Conservation (phyloP, 1,284 basidiomycete species). For the Ustilago vetiveriae region DNA sequence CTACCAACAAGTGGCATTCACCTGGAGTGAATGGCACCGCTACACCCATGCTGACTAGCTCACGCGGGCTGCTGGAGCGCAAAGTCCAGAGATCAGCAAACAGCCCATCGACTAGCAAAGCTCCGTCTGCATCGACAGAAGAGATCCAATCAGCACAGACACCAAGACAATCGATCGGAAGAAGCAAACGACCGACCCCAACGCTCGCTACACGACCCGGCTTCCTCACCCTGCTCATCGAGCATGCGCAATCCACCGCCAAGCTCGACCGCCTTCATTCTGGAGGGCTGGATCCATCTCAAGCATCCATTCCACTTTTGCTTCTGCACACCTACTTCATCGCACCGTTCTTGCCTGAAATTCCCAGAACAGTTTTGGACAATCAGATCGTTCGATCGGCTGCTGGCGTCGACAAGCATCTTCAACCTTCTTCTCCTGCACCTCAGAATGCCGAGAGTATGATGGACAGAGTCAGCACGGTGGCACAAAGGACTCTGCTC, state of each 20-base stretch:
- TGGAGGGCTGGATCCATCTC: conserved; percentile 15
- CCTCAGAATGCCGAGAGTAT: not conserved
- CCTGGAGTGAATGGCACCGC: conserved; percentile 9
- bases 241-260: conserved; percentile 40
- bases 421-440: conserved; percentile 6
- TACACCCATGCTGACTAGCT: conserved; percentile 21
- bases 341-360: conserved; percentile 53
- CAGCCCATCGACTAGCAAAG: too few species aligned
- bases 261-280: conserved; percentile 27
- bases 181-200: conserved; percentile 3
- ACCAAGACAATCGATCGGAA: not conserved
- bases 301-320: conserved; percentile 44
- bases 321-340: conserved; percentile 60
- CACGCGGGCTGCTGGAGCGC: conserved; percentile 9
- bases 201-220: conserved; percentile 46
- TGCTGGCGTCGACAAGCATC: conserved; percentile 27
- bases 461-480: conserved; percentile 21
- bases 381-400: conserved; percentile 25
- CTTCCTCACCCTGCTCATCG: conserved; percentile 55
- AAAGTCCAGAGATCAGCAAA: conserved; percentile 2
- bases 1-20: not conserved
- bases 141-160: not conserved
- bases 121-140: not conserved
- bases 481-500: conserved; percentile 33
- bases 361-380: conserved; percentile 29